Conservation (phyloP, 768 basidiomycete species). For the Lactifluus volemus region DNA sequence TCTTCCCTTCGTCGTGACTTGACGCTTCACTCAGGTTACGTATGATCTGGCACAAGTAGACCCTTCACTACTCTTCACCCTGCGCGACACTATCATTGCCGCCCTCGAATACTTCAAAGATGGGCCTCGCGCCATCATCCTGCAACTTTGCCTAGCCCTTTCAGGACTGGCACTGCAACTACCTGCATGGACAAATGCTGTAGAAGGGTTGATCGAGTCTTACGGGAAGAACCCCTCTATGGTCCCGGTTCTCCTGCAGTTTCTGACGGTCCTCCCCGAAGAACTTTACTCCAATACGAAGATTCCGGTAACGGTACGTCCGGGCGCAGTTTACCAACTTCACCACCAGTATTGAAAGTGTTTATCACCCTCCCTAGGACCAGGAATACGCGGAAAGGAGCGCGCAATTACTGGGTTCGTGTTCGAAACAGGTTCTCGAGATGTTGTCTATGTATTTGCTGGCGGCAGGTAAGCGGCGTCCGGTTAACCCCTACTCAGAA, state of each 20-base stretch:
- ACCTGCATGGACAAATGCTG: slow-evolving; percentile 73
- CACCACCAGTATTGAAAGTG: not conserved
- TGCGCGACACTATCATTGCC: slow-evolving; percentile 80
- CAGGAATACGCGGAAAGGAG: slow-evolving; percentile 62
- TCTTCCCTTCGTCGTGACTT: not conserved
- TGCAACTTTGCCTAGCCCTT: slow-evolving; percentile 84
- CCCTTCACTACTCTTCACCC: slow-evolving; percentile 54
- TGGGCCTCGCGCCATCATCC: slow-evolving; percentile 77
- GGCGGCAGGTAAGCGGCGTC: slow-evolving; percentile 58
- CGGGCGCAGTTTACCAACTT: not conserved
- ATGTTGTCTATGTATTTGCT: slow-evolving; percentile 82
- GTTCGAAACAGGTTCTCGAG: slow-evolving; percentile 63
- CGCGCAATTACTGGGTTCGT: slow-evolving; percentile 52
- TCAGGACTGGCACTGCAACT: slow-evolving; percentile 88
- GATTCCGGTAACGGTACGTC: slow-evolving; percentile 80
- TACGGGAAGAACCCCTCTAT: slow-evolving; percentile 81
- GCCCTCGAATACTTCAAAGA: slow-evolving; percentile 63
- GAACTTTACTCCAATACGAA: slow-evolving; percentile 76
- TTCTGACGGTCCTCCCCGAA: slow-evolving; percentile 86
- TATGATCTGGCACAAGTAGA: slow-evolving; percentile 92
- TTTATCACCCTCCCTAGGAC: slow-evolving; percentile 38
- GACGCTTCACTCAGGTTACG: slow-evolving; percentile 57
- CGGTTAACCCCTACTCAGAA: not conserved
- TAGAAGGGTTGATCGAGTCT: slow-evolving; percentile 70
- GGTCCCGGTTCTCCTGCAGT: slow-evolving; percentile 80